Evolutionary conservation across 306 rosid species (phyloP), one percentile per base, ranked within the genome.

Genomic region (Cicer arietinum): DNA sequence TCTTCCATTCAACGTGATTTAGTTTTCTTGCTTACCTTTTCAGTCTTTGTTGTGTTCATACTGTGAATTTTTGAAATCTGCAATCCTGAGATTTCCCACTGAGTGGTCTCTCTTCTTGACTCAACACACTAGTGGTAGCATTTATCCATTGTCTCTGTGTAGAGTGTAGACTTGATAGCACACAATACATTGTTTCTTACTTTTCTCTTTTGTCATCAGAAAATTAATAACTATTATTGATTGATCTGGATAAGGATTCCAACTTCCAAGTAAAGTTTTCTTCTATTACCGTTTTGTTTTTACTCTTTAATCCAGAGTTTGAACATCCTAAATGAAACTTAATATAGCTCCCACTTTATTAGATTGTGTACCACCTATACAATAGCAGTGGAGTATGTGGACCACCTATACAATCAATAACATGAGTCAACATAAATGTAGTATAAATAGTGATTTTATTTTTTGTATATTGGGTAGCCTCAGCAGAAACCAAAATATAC

Each of bases 41-140:
- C 48, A 7, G 7, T 45, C 13, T 50, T 1, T 57, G 65, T 42
- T 7, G 59, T 48, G 42, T 13, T 46, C 45, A 76, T 9, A 17
- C 60, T 52, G 25, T 30, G 37, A 30, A 30, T 30, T 46, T 53
- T 52, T 62, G 79, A 63, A 54, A 75, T 74, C 42, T 75, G 47
- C 66, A 54, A 20, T 75, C 25, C 30, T 39, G 39, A 60, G 10
- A 60, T 50, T 46, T 22, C 2, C 9, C 9, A 43, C 25, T 3
- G 10, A 54, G 57, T 42, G 8, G 14, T 8, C 42, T 22, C 42
- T 25, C 46, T 8, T 51, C 43, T 65, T n/a, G 11, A 76, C 25
- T 42, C 57, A 70, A 16, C 22, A 44, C 48, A 45, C 59, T 25
- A 39, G 62, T 20, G 22, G 65, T 41, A 22, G 44, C 44, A 20